These are phyloP conservation scores for Prunus armeniaca DNA, from an alignment of 306 rosid genomes.

Conservation along the genomic window DNA sequence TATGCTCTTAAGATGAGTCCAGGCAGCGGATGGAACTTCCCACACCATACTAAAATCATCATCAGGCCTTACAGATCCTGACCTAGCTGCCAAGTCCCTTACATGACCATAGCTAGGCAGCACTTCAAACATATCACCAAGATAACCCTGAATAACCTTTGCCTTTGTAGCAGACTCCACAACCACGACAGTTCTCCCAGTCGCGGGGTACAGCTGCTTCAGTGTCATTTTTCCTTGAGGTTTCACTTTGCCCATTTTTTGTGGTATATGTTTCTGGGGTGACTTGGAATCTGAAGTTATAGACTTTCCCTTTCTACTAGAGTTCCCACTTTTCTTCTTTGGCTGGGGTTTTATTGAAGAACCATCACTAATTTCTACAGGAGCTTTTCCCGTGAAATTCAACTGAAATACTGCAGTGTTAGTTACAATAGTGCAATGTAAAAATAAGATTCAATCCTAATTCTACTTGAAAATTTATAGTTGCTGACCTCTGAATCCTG, in stretches of 20 bases:
- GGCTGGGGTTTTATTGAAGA: slow-evolving; percentile 39
- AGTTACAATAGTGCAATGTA: slow-evolving; percentile 30
- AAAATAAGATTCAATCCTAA: slow-evolving; percentile 5
- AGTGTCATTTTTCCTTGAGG: slow-evolving; percentile 30
- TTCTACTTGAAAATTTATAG: slow-evolving; percentile 3
- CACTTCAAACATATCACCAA: slow-evolving; percentile 88
- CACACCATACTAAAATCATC: slow-evolving; percentile 98
- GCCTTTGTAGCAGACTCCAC: slow-evolving; percentile 96
- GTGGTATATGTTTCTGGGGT: slow-evolving; percentile 27
- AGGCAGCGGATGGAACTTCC: slow-evolving; percentile 98
- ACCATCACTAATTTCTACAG: slow-evolving; percentile 29
- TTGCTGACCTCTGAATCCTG: slow-evolving; percentile 47
- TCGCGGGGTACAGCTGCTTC: slow-evolving; percentile 70
- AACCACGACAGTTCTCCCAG: slow-evolving; percentile 73
- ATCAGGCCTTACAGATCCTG: slow-evolving; percentile 96
- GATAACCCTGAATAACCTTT: slow-evolving; percentile 85
- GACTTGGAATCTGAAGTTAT: slow-evolving; percentile 22
- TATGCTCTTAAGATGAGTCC: slow-evolving; percentile 96
- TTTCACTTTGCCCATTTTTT: slow-evolving; percentile 30
- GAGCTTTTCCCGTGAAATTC: slow-evolving; percentile 25
- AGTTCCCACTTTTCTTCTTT: slow-evolving; percentile 46
- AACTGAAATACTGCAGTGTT: slow-evolving; percentile 51
- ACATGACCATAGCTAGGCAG: slow-evolving; percentile 98
- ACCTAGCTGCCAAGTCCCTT: slow-evolving; percentile 96
- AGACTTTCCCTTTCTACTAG: slow-evolving; percentile 29